Percentiles rank a stretch among this genome's conserved stretches.
Conservation (phyloP, 2,329 filamentous ascomycete genomes). For the Colletotrichum incanum region DNA sequence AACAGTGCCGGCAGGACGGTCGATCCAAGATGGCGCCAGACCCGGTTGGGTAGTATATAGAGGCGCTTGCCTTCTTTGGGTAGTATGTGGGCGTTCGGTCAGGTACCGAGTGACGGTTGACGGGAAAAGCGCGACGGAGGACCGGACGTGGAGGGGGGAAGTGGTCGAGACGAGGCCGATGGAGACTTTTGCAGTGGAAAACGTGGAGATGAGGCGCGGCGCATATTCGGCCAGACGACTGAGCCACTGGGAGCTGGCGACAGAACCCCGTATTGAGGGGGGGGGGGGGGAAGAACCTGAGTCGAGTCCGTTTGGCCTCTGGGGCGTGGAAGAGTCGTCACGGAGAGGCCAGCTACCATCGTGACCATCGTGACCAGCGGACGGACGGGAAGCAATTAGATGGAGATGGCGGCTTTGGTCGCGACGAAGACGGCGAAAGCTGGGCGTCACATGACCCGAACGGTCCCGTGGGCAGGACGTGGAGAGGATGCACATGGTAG, state of each 20-base stretch:
- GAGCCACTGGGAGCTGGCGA: constrained; percentile 18
- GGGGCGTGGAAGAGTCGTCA: neutral
- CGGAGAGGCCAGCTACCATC: neutral
- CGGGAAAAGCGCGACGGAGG: constrained; percentile 40
- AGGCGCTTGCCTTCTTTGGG: constrained; percentile 3
- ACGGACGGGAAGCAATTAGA: constrained; percentile 9
- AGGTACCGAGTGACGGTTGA: constrained; percentile 42
- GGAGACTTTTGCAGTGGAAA: constrained; percentile 29
- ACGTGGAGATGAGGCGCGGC: constrained; percentile 41
- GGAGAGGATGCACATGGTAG: neutral
- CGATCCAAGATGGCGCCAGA: constrained; percentile 26
- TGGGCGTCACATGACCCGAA: constrained; percentile 17
- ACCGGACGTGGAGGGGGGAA: constrained; percentile 15
- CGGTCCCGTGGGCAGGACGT: constrained; percentile 24
- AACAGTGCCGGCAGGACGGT: constrained; percentile 40
- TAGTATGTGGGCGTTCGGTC: constrained; percentile 29
- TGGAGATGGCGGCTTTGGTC: neutral
- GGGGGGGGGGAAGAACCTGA: neutral
- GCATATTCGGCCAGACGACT: constrained; percentile 41
- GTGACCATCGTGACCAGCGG: constrained; percentile 13
- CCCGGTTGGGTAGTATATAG: neutral
- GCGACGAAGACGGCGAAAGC: constrained; percentile 16
- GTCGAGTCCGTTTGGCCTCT: neutral
- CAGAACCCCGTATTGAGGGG: constrained; percentile 1
- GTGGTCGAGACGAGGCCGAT: constrained; percentile 23